Base-by-base conservation (phyloP, 345 rosid genomes). In the Citrus sp. region DNA sequence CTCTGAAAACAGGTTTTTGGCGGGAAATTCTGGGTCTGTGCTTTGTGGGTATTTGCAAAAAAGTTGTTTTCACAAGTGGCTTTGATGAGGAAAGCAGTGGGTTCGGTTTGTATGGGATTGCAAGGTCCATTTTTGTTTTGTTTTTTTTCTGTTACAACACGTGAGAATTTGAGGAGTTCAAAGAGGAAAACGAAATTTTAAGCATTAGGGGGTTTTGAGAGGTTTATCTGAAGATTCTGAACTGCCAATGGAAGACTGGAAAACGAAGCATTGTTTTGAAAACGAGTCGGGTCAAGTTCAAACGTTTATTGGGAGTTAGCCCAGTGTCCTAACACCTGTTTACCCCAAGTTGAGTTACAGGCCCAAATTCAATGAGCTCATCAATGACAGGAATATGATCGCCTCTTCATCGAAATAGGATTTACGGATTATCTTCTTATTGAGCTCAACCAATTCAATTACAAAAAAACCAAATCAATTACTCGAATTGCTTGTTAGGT, bases 61-160 rank as follows among this genome's bases (percentile, higher is more conserved):
- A 73, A 55, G 78, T 65, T 40, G 81, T 27, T 70, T 21, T 82
- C 40, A 69, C 7, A 6, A 77, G 65, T 35, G 74, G 49, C 1
- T 58, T 60, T 54, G 87, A 83, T 13, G 87, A 75, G 22, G 70
- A 75, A 78, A 89, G 76, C 70, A 86, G 87, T 28, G 89, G 86
- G 64, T 84, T 85, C 40, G 76, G 87, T 73, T 67, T 83, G 86
- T 64, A 77, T 28, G 87, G 35, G 66, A 82, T 30, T 70, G 86
- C 40, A 38, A 84, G 75, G 58, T 90, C 85, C 97, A 90, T 90
- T 68, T 76, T 55, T 55, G 4, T 2, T 62, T 16, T 40, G 18
- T 27, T 27, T 27, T 27, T 1, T 62, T 25, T 27, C 37, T 67
- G 42, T 61, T 7, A 22, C 59, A 22, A 28, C 30, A 22, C 9